Conservation (phyloP, 495 filamentous ascomycete species). For the Podospora bellae-mahoneyi region DNA sequence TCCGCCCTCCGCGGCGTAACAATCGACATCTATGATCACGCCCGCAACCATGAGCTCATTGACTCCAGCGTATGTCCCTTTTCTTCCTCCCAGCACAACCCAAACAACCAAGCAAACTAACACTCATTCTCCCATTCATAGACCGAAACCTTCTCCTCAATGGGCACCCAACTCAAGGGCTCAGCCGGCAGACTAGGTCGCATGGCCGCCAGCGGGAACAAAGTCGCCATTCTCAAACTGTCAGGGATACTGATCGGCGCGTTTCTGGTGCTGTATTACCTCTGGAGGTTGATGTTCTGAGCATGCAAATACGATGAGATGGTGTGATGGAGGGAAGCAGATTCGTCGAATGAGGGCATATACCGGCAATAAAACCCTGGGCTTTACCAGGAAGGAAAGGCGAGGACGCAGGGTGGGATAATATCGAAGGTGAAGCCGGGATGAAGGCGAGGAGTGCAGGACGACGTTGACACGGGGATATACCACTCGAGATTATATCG, state of each 20-base stretch:
- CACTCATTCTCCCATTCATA: slow-evolving; percentile 15
- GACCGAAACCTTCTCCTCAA: slow-evolving; percentile 58
- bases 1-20: slow-evolving; percentile 91
- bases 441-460: no score
- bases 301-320: neutral
- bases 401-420: no score
- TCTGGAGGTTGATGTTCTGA: slow-evolving; percentile 65
- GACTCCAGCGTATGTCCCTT: slow-evolving; percentile 68
- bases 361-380: no score
- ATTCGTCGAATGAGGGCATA: no score
- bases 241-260: slow-evolving; percentile 75
- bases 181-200: slow-evolving; percentile 82
- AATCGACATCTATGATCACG: slow-evolving; percentile 97
- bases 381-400: no score
- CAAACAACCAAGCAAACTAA: no score
- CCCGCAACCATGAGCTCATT: slow-evolving; percentile 78
- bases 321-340: no score
- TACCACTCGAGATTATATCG: neutral
- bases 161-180: slow-evolving; percentile 68
- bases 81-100: neutral
- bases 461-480: neutral
- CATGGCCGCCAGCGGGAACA: slow-evolving; percentile 89
- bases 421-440: no score
- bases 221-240: slow-evolving; percentile 83
- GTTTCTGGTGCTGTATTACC: slow-evolving; percentile 71